Conservation (phyloP, 805 yeast species). For the Lachancea mirantina region DNA sequence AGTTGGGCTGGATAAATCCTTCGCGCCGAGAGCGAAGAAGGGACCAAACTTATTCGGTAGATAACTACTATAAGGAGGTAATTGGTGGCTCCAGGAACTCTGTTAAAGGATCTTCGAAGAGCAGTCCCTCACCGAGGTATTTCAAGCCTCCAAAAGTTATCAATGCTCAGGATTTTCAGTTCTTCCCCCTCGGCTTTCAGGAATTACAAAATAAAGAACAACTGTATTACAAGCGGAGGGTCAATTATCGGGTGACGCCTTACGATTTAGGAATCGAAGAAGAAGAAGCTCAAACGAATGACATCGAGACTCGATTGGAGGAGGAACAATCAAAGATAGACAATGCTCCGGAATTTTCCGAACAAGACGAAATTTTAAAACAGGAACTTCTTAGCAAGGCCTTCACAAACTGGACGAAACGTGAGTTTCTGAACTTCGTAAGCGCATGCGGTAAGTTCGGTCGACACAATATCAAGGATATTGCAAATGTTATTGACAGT, state of each 20-base stretch:
- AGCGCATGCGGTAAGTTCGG: slow-evolving; percentile 67
- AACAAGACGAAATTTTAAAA: slow-evolving; percentile 52
- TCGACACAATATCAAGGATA: slow-evolving; percentile 40
- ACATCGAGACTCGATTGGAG: slow-evolving; percentile 15
- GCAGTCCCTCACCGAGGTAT: slow-evolving; percentile 35
- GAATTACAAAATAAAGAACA: slow-evolving; percentile 58
- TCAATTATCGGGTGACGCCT: slow-evolving; percentile 50
- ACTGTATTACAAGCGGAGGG: slow-evolving; percentile 51
- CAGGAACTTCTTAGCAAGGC: slow-evolving; percentile 47
- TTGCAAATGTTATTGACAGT: slow-evolving; percentile 49
- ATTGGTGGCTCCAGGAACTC: slow-evolving; percentile 28
- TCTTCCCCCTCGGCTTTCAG: slow-evolving; percentile 50
- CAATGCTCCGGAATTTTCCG: slow-evolving; percentile 50
- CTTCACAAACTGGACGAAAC: slow-evolving; percentile 61
- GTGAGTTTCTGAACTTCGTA: slow-evolving; percentile 67
- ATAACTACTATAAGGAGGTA: slow-evolving; percentile 69
- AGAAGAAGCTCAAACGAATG: slow-evolving; percentile 11
- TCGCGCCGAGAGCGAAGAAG: slow-evolving; percentile 52
- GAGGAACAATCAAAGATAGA: slow-evolving; percentile 50
- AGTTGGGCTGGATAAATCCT: slow-evolving; percentile 62
- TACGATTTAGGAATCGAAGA: slow-evolving; percentile 43
- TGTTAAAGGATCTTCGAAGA: slow-evolving; percentile 26
- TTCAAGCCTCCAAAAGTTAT: slow-evolving; percentile 60
- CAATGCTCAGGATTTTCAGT: slow-evolving; percentile 66
- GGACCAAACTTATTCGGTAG: slow-evolving; percentile 69